phyloP scores from a whole-genome alignment of 2,329 filamentous ascomycete species.

The Talaromyces sp. region DNA sequence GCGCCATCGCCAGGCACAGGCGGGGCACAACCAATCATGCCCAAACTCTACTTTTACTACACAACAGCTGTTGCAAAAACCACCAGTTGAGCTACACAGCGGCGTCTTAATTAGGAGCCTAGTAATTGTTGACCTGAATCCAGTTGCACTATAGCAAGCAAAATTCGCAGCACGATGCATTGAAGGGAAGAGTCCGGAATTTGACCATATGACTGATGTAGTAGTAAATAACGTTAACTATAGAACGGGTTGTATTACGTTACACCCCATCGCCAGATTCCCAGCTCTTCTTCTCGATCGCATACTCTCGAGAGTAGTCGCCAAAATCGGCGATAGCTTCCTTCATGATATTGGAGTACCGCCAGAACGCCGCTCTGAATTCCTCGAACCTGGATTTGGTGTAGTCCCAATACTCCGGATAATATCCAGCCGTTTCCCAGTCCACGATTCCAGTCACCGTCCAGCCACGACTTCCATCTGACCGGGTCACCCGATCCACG shows the following conservation, averaged over 20 bases:
- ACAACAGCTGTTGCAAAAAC: too few species aligned
- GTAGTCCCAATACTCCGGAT: slow-evolving; percentile 6
- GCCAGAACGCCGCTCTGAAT: background rate
- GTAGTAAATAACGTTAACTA: too few species aligned
- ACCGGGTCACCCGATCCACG: background rate
- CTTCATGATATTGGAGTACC: background rate
- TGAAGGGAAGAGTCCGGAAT: too few species aligned
- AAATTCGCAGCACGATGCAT: too few species aligned
- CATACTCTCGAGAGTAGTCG: background rate
- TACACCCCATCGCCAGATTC: background rate
- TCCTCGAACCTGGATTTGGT: background rate
- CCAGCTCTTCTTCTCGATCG: background rate
- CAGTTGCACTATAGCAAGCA: too few species aligned
- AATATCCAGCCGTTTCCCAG: background rate
- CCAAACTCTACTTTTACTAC: too few species aligned
- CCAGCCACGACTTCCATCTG: slow-evolving; percentile 1
- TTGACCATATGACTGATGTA: too few species aligned
- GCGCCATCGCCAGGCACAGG: too few species aligned
- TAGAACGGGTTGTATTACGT: background rate
- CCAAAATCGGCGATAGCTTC: background rate
- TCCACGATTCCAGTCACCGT: background rate
- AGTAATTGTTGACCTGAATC: too few species aligned
- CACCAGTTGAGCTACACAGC: too few species aligned
- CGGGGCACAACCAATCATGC: too few species aligned
- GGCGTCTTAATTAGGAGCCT: too few species aligned